Percentiles rank a stretch among this genome's conserved stretches.
Evolutionary conservation across 306 rosid species (phyloP).

Genomic region (Erythrophleum fordii): DNA sequence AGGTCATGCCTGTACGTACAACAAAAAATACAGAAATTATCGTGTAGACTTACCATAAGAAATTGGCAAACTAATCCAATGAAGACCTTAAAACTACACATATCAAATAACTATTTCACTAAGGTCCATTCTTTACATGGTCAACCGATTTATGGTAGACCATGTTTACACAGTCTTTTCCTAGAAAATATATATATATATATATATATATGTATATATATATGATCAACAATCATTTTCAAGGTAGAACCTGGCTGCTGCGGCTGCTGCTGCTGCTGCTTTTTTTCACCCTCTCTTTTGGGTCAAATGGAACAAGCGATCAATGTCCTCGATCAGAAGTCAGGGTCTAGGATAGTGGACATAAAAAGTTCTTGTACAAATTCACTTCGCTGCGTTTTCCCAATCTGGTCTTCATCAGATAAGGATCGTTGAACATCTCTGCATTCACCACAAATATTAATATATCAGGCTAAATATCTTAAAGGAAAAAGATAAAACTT

Average conservation of each 20-base stretch:
- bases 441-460: slow-evolving; percentile 35
- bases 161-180: neutral
- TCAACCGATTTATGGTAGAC: neutral
- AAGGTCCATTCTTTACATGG: neutral
- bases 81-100: neutral
- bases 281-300: neutral
- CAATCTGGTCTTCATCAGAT: slow-evolving; percentile 57
- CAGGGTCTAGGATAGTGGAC: slow-evolving; percentile 59
- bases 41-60: neutral
- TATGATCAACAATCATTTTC: neutral
- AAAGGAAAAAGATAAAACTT: neutral
- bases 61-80: neutral
- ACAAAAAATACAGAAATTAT: neutral
- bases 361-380: slow-evolving; percentile 64
- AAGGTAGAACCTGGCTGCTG: neutral
- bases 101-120: neutral
- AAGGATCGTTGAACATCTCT: slow-evolving; percentile 51
- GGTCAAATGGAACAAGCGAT: slow-evolving; percentile 19
- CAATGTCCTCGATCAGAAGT: slow-evolving; percentile 23
- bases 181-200: neutral
- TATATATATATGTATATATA: too few species aligned
- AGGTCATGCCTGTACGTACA: neutral
- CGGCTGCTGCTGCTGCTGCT: neutral
- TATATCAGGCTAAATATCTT: slow-evolving; percentile 3
- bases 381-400: slow-evolving; percentile 55